Conservation (phyloP, 768 basidiomycete genomes). For the Suillus tomentosus region DNA sequence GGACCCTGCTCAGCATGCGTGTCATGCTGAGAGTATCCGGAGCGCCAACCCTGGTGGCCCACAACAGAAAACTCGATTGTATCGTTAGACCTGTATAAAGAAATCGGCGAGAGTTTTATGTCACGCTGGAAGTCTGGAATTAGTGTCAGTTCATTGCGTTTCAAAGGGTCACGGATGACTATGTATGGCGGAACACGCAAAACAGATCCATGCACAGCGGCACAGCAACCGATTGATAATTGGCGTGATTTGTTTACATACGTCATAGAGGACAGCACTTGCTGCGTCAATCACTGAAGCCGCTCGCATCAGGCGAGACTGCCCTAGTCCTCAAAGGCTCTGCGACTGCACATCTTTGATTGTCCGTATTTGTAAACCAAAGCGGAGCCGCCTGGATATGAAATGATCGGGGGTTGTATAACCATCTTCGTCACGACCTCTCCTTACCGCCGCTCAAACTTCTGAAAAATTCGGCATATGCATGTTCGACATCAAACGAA, state of each 20-base stretch:
- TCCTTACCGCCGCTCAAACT: constrained; percentile 56
- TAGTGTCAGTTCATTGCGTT: neutral
- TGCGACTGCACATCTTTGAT: neutral
- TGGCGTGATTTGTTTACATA: neutral
- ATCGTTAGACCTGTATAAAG: neutral
- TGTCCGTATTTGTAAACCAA: neutral
- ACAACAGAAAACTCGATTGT: neutral
- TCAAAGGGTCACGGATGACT: neutral
- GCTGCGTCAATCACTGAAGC: neutral
- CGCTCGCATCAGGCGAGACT: neutral
- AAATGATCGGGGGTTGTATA: neutral
- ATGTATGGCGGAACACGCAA: neutral
- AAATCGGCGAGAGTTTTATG: neutral
- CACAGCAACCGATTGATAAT: neutral
- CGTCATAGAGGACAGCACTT: neutral
- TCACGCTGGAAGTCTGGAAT: neutral
- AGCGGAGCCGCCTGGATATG: neutral
- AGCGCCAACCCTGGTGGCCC: neutral
- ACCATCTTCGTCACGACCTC: constrained; percentile 5
- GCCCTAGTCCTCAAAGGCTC: neutral
- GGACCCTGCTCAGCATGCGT: neutral
- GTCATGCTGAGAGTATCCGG: neutral
- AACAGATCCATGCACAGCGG: neutral
- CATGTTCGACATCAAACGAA: constrained; percentile 95
- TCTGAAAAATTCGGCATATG: constrained; percentile 91